Percentiles rank a stretch among this genome's conserved stretches.
Conservation (phyloP, 176 grass and related monocot species). For the Poa annua region DNA sequence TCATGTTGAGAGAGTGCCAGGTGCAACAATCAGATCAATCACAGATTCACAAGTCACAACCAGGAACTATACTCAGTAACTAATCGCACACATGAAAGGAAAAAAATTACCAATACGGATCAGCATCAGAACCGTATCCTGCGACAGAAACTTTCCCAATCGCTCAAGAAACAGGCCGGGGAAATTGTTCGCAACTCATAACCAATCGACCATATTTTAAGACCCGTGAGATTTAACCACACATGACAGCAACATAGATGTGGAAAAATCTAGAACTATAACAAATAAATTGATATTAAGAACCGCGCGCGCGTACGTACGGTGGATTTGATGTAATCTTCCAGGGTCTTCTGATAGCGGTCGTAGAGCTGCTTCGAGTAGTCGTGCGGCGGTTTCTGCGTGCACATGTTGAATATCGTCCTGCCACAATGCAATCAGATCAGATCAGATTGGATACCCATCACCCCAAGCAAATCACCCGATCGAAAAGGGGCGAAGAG, state of each 20-base stretch:
- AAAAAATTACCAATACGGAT: neutral
- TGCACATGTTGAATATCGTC: slow-evolving; percentile 89
- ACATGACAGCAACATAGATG: neutral
- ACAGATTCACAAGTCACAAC: neutral
- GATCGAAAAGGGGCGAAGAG: too few species aligned
- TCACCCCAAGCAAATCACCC: neutral
- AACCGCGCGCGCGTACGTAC: slow-evolving; percentile 35
- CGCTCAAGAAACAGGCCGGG: neutral
- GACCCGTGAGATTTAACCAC: neutral
- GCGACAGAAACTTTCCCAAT: neutral
- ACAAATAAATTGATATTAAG: neutral
- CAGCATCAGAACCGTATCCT: neutral
- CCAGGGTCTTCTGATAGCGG: slow-evolving; percentile 31
- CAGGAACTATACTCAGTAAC: neutral
- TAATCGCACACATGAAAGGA: neutral
- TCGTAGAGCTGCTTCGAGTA: slow-evolving; percentile 86
- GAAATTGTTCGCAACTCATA: neutral
- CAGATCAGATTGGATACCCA: neutral
- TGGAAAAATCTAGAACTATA: neutral
- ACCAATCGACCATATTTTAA: neutral
- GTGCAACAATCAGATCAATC: neutral
- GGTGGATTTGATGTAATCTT: slow-evolving; percentile 51
- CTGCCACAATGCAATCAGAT: slow-evolving; percentile 29
- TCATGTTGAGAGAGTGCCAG: neutral
- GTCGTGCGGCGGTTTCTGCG: slow-evolving; percentile 76